Conservation (phyloP, 2,329 filamentous ascomycete genomes). For the Curvularia lunata region DNA sequence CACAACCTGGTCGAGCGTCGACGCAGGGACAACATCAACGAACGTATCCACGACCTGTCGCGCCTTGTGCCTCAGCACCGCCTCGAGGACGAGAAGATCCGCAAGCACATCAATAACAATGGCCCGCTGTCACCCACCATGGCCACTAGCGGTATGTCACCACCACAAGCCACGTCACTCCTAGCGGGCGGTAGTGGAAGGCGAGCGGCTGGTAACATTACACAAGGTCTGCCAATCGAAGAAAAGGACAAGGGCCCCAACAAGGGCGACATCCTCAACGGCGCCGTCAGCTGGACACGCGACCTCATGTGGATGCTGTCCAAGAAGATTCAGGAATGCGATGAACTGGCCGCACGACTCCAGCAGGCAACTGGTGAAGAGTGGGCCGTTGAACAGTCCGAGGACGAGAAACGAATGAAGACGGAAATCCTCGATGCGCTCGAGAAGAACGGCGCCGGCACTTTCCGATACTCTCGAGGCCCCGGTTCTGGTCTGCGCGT, state of each 20-base stretch:
- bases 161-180: slow-evolving; percentile 82
- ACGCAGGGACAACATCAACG: slow-evolving; percentile 96
- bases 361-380: slow-evolving; percentile 57
- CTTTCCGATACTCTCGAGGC: slow-evolving; percentile 84
- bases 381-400: slow-evolving; percentile 61
- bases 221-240: slow-evolving; percentile 88
- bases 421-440: slow-evolving; percentile 89
- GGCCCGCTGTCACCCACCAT: slow-evolving; percentile 86
- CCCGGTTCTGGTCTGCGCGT: slow-evolving; percentile 87
- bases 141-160: slow-evolving; percentile 69
- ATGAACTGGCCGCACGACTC: slow-evolving; percentile 74
- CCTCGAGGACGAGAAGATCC: slow-evolving; percentile 94
- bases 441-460: slow-evolving; percentile 74
- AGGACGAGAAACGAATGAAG: slow-evolving; percentile 95
- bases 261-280: slow-evolving; percentile 98
- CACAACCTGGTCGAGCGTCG: slow-evolving; percentile 96
- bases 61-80: slow-evolving; percentile 90
- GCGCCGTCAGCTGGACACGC: slow-evolving; percentile 93
- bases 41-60: slow-evolving; percentile 95
- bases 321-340: slow-evolving; percentile 85
- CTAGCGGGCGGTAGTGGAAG: slow-evolving; percentile 84
- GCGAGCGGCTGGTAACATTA: slow-evolving; percentile 84
- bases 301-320: slow-evolving; percentile 98
- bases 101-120: slow-evolving; percentile 92
- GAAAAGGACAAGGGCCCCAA: slow-evolving; percentile 99